Base-by-base conservation (phyloP, 345 rosid species). In the Rubroshorea leprosula region DNA sequence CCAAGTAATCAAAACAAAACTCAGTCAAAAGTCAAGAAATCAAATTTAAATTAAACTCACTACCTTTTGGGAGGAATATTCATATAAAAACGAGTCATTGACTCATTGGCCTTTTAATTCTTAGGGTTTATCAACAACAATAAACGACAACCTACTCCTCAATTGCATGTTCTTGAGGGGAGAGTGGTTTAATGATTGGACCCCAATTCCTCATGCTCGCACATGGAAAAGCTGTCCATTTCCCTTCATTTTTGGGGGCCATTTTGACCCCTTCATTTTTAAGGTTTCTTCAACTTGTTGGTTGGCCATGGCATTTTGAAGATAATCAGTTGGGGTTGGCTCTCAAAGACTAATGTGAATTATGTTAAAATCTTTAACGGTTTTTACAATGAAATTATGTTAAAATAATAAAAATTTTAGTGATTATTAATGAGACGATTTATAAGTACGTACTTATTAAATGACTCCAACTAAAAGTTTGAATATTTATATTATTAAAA, bases 151-250 rank as follows among this genome's bases (percentile, higher is more conserved):
- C 26, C 46, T 55, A 55, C 20, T 35, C 7, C 19, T 6, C 35
- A 4, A 29, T 46, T 47, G 49, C 61, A 47, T 48, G 61, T 55
- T 48, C 58, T 20, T 3, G 38, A 1, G 48, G 18, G 19, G n/a
- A 11, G 56, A 39, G 27, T 56, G 68, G 62, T 18, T 56, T 16
- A 39, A 56, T 56, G 47, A 10, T 24, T 25, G 39, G 68, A 51
- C 6, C 26, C 62, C 68, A 16, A 17, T 19, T 19, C 27, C 45
- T 64, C 62, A 6, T 25, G 44, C 57, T 22, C 50, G 49, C 68
- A 65, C 62, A 65, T 57, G 68, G 50, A 21, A 51, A 13, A 61
- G 39, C 39, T 23, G 29, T 49, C 62, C 39, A 16, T 21, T 23
- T 55, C 55, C 67, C 27, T 63, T 24, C 8, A 35, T 55, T 55